These are phyloP conservation scores for Pestalotiopsis sp. DNA, from an alignment of 2,329 filamentous ascomycete species.

Conservation along the genomic window DNA sequence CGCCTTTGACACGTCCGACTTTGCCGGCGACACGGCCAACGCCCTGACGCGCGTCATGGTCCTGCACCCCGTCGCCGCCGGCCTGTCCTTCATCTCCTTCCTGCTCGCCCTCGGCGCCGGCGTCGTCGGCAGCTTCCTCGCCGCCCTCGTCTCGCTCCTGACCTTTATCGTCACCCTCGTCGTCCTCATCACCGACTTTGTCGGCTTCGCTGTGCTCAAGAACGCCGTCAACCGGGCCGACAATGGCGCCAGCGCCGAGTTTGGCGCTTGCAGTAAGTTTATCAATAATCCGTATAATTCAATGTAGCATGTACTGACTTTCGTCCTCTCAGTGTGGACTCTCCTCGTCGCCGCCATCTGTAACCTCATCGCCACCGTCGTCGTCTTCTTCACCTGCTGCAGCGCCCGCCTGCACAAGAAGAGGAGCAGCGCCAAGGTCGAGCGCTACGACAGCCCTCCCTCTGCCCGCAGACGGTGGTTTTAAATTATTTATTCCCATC, in stretches of 20 bases:
- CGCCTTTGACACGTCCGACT: slow-evolving; percentile 34
- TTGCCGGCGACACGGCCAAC: slow-evolving; percentile 38
- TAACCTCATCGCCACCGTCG: slow-evolving; percentile 55
- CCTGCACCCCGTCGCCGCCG: slow-evolving; percentile 40
- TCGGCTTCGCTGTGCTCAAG: slow-evolving; percentile 39
- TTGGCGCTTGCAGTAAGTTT: slow-evolving; percentile 42
- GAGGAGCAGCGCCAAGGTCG: slow-evolving; percentile 10
- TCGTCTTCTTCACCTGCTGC: slow-evolving; percentile 67
- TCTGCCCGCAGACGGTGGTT: slow-evolving; percentile 13
- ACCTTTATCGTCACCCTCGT: slow-evolving; percentile 46
- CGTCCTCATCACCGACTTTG: slow-evolving; percentile 48
- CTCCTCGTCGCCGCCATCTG: slow-evolving; percentile 58
- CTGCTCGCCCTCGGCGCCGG: slow-evolving; percentile 45
- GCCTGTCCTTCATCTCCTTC: slow-evolving; percentile 48
- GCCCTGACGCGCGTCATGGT: slow-evolving; percentile 46
- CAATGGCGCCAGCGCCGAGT: slow-evolving; percentile 42
- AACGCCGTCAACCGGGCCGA: slow-evolving; percentile 24
- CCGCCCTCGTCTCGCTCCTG: slow-evolving; percentile 38
- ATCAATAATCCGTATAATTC: no score
- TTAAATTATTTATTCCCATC: not conserved
- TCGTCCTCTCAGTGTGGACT: slow-evolving; percentile 52
- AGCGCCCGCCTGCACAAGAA: slow-evolving; percentile 45
- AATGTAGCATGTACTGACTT: no score
- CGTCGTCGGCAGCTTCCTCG: slow-evolving; percentile 43
- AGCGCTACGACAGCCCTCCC: slow-evolving; percentile 6